phyloP scores from a whole-genome alignment of 495 filamentous ascomycete genomes.

The Daldinia childiae region DNA sequence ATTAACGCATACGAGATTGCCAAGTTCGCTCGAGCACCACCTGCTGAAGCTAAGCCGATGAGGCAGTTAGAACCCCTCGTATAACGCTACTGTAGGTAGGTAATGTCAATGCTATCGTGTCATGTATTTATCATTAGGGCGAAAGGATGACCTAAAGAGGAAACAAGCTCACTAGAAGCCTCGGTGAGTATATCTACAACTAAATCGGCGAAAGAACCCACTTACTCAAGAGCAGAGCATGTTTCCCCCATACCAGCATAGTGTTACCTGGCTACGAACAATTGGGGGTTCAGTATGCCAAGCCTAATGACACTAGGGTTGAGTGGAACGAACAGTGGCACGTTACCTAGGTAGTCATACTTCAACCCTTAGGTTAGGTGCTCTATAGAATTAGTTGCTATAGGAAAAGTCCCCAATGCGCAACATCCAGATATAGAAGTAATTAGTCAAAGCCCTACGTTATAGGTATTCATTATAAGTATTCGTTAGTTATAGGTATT shows the following conservation, averaged over 20 bases:
- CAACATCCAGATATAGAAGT: not conserved
- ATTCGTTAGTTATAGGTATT: not conserved
- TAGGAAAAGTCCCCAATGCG: not conserved
- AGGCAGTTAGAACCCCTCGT: conserved; percentile 12
- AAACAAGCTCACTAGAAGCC: not conserved
- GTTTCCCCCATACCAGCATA: not conserved
- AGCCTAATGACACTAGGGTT: not conserved
- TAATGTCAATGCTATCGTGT: not conserved
- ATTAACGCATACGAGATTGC: conserved; percentile 24
- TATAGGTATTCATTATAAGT: not conserved
- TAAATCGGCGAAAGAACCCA: not conserved
- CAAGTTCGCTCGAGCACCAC: not conserved
- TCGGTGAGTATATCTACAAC: not conserved
- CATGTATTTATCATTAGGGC: not conserved
- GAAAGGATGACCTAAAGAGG: not conserved
- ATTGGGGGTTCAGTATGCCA: not conserved
- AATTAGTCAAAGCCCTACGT: not conserved
- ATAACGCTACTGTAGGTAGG: not conserved
- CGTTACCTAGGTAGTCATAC: not conserved
- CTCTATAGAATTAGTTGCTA: not conserved
- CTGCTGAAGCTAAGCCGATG: conserved; percentile 20
- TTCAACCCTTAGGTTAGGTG: not conserved
- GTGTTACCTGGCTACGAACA: not conserved
- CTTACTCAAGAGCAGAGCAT: not conserved
- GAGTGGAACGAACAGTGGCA: not conserved